Evolutionary conservation across 352 stramenopile species (phyloP), one percentile per base, ranked within the genome.

Genomic region (Detonula confervacea): DNA sequence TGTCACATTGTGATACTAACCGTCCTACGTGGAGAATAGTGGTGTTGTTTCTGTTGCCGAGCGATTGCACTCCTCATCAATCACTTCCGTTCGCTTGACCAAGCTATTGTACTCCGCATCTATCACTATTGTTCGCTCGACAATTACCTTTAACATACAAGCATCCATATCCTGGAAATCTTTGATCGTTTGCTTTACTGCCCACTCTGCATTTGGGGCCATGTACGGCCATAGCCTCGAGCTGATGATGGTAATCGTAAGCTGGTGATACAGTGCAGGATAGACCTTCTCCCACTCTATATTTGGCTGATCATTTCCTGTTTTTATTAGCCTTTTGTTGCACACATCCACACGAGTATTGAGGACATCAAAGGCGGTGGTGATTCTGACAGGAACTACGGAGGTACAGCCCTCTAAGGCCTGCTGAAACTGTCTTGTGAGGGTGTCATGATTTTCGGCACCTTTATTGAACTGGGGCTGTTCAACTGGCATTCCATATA

Each of bases 401-500:
- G 64, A 73, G 18, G 7, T 52, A 30, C 64, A 73, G 8, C 29
- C 33, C 49, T 63, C 20, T 5, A 76, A 44, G 1, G 67, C 67
- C 33, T 76, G 67, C 12, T 67, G 55, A 44, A 76, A 76, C 22
- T 76, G 55, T 35, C 42, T 69, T 11, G 67, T 51, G 24, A 70
- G 56, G 11, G 42, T 70, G 14, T 62, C 65, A 56, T 67, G 25
- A 72, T 72, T 47, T 60, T 63, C 46, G 29, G n/a, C 12, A 27
- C 29, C 46, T 27, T 16, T 20, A n/a, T 4, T n/a, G n/a, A 20
- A 20, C n/a, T 52, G 44, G 2, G n/a, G 1, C n/a, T n/a, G n/a
- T 30, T 29, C 46, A 25, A 12, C 12, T 51, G 16, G 22, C 24
- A 14, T 62, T 12, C 14, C 30, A n/a, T n/a, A n/a, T n/a, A n/a